Percentiles rank a stretch among this genome's conserved stretches.
These are phyloP conservation scores for Dionaea muscipula DNA, from an alignment of 179 eudicot species.

Conservation along the genomic window DNA sequence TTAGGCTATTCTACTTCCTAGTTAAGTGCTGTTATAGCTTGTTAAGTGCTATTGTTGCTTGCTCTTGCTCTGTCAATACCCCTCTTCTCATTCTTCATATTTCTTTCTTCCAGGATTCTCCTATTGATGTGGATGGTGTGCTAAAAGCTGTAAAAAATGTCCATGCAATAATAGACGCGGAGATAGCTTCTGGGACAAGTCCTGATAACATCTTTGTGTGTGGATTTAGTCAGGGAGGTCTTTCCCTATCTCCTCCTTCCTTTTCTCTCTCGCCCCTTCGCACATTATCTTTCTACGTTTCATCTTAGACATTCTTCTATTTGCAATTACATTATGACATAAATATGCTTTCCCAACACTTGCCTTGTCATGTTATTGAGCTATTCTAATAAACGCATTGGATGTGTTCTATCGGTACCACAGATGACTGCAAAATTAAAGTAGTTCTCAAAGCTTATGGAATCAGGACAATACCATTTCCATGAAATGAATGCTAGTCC, in stretches of 20 bases:
- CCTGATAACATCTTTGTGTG: conserved; percentile 83
- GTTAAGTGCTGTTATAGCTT: not conserved
- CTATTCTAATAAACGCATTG: too few species aligned
- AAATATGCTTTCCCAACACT: too few species aligned
- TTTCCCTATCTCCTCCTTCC: conserved; percentile 3
- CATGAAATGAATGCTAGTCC: not conserved
- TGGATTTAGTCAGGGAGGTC: conserved; percentile 99
- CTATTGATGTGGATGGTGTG: conserved; percentile 59
- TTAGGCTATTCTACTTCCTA: not conserved
- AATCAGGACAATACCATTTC: not conserved
- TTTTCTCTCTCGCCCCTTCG: not conserved
- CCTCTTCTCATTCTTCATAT: not conserved
- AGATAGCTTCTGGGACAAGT: conserved; percentile 62
- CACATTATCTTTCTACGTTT: not conserved
- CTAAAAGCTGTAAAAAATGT: conserved; percentile 73
- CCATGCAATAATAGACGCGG: conserved; percentile 79
- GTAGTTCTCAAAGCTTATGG: too few species aligned
- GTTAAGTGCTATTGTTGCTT: not conserved
- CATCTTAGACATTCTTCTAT: not conserved
- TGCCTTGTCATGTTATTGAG: too few species aligned
- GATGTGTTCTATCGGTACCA: too few species aligned
- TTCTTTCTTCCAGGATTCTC: conserved; percentile 51
- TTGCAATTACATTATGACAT: too few species aligned
- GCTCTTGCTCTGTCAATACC: not conserved
- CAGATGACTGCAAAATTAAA: too few species aligned